A percentile compares a stretch with the other conserved stretches of the same genome.
Evolutionary conservation across 305 asterid genomes (phyloP).

Genomic region (Fraxinus greggii): DNA sequence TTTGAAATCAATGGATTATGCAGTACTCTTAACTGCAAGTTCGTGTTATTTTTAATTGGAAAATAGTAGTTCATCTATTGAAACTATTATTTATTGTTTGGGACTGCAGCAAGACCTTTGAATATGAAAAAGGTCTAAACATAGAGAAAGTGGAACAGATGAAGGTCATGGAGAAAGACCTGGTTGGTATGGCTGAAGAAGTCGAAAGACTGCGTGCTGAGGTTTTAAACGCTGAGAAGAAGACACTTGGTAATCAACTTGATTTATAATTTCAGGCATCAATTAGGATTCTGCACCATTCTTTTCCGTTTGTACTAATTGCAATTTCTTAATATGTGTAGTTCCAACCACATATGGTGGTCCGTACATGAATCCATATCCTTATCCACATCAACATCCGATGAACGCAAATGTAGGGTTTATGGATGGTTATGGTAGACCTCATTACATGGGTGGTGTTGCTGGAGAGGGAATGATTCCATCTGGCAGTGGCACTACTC

Average conservation of each 20-base stretch:
- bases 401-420: slow-evolving; percentile 36
- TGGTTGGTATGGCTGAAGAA: slow-evolving; percentile 56
- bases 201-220: slow-evolving; percentile 57
- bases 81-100: not conserved
- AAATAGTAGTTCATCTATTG: not conserved
- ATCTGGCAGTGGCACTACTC: slow-evolving; percentile 30
- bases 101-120: slow-evolving; percentile 55
- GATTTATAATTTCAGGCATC: slow-evolving; percentile 7
- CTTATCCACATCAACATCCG: slow-evolving; percentile 35
- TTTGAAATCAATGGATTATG: not conserved
- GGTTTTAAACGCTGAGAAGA: slow-evolving; percentile 48
- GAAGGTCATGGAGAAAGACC: slow-evolving; percentile 65
- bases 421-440: slow-evolving; percentile 36
- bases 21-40: not conserved
- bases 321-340: slow-evolving; percentile 17
- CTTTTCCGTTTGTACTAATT: slow-evolving; percentile 17
- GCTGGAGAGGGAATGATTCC: slow-evolving; percentile 34
- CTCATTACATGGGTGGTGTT: slow-evolving; percentile 29
- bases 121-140: slow-evolving; percentile 61
- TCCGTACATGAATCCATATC: slow-evolving; percentile 35
- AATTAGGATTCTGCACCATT: not conserved
- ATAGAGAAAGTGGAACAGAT: slow-evolving; percentile 61
- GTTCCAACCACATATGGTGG: slow-evolving; percentile 34
- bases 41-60: not conserved
- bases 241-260: slow-evolving; percentile 50